Evolutionary conservation across 257 asterid genomes (phyloP).

Genomic region (Solanum arcanum): DNA sequence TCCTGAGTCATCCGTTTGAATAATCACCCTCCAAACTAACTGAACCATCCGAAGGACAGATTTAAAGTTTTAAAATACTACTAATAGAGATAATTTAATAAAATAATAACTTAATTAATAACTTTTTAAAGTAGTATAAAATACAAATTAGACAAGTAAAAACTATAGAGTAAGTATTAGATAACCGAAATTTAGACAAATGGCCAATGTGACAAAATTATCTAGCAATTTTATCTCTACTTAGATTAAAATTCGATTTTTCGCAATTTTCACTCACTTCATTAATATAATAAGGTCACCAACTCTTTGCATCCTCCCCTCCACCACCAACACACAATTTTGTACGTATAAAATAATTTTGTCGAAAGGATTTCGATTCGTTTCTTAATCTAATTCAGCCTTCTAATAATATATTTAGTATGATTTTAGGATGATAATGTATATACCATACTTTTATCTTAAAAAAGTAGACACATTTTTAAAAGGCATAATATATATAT

Average conservation of each 20-base stretch:
- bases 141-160: not conserved
- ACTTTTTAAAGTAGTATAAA: not conserved
- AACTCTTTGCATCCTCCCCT: not conserved
- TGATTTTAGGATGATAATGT: not conserved
- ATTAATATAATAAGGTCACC: not conserved
- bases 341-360: too few relatives aligned
- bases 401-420: not conserved
- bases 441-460: not conserved
- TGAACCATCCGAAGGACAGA: accelerated
- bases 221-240: not conserved
- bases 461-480: too few relatives aligned
- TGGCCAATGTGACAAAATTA: not conserved
- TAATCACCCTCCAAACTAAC: too few relatives aligned
- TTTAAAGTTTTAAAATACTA: too few relatives aligned
- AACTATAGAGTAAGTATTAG: not conserved
- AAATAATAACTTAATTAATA: not conserved
- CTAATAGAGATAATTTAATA: too few relatives aligned
- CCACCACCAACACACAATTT: not conserved
- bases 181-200: not conserved
- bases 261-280: not conserved
- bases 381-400: too few relatives aligned
- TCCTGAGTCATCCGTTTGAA: too few relatives aligned
- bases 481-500: too few relatives aligned
- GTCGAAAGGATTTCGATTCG: accelerated
- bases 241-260: too few relatives aligned